These are phyloP conservation scores for Xylariaceae sp. DNA, from an alignment of 2,329 filamentous ascomycete genomes.

Conservation along the genomic window DNA sequence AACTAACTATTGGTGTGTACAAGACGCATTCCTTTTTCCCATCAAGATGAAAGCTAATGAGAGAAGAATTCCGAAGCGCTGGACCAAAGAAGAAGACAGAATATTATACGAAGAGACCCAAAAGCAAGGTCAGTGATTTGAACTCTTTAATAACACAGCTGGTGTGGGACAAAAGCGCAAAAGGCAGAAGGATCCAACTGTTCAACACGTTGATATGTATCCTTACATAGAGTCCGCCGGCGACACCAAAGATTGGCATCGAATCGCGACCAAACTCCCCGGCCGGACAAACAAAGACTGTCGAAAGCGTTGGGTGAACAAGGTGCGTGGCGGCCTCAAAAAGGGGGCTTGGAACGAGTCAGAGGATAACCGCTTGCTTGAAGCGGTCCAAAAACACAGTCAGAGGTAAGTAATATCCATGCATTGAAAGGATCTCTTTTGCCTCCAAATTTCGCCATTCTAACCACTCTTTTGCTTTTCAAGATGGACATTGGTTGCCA, in stretches of 20 bases:
- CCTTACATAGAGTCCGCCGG: not conserved
- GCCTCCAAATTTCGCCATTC: not conserved
- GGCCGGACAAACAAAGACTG: constrained; percentile 18
- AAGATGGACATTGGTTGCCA: constrained; percentile 41
- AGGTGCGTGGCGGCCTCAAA: constrained; percentile 13
- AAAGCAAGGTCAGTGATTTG: constrained; percentile 11
- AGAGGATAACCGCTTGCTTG: constrained; percentile 24
- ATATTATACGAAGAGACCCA: constrained; percentile 17
- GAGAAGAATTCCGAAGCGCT: constrained; percentile 15
- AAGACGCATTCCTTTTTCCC: too few relatives aligned
- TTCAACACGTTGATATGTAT: constrained; percentile 1
- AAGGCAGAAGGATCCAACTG: too few relatives aligned
- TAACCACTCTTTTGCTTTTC: not conserved
- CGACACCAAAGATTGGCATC: constrained; percentile 13
- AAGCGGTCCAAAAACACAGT: constrained; percentile 35
- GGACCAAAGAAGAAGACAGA: constrained; percentile 17
- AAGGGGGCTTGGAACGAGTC: constrained; percentile 14
- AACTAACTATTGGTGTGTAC: too few relatives aligned
- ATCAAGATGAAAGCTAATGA: constrained; percentile 14
- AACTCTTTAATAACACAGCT: not conserved
- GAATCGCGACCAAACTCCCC: constrained; percentile 15
- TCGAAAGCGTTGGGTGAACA: constrained; percentile 19
- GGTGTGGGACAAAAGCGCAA: too few relatives aligned
- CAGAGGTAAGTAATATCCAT: constrained; percentile 27
- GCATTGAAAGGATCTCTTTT: not conserved